Percentiles rank a stretch among this genome's conserved stretches.
Conservation (phyloP, 225 moss, liverwort and hornwort species). For the Polytrichum commune region DNA sequence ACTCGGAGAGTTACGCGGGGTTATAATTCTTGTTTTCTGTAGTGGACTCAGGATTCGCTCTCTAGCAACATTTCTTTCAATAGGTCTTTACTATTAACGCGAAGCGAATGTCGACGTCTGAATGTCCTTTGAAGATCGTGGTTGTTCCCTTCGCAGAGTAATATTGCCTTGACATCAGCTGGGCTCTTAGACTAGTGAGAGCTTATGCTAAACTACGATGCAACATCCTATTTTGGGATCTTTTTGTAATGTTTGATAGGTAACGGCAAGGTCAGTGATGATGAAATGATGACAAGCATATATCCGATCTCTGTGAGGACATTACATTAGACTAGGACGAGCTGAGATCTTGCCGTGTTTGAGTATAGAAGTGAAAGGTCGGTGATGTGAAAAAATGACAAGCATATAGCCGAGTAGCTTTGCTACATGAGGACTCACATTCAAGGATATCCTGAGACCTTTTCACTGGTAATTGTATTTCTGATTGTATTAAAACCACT, state of each 20-base stretch:
- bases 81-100: rapidly evolving
- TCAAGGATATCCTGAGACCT: too few species aligned
- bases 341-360: constrained; percentile 21
- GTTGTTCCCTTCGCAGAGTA: neutral
- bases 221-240: neutral
- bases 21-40: constrained; percentile 46
- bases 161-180: constrained; percentile 15
- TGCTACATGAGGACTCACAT: too few species aligned
- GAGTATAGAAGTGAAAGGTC: too few species aligned
- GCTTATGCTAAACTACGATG: constrained; percentile 1
- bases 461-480: too few species aligned
- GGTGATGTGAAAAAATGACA: too few species aligned
- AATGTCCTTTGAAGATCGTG: too few species aligned
- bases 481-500: too few species aligned
- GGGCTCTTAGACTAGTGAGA: constrained; percentile 7
- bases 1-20: constrained; percentile 43
- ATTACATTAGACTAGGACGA: constrained; percentile 34
- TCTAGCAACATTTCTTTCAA: constrained; percentile 16
- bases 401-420: too few species aligned
- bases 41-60: constrained; percentile 47
- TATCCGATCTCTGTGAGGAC: constrained; percentile 29
- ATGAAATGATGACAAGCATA: constrained; percentile 45
- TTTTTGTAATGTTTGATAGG: too few species aligned
- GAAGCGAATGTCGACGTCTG: constrained; percentile 14
- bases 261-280: constrained; percentile 30